These are phyloP conservation scores for Pichia phayaonensis DNA, from an alignment of 805 yeast species.

Conservation along the genomic window DNA sequence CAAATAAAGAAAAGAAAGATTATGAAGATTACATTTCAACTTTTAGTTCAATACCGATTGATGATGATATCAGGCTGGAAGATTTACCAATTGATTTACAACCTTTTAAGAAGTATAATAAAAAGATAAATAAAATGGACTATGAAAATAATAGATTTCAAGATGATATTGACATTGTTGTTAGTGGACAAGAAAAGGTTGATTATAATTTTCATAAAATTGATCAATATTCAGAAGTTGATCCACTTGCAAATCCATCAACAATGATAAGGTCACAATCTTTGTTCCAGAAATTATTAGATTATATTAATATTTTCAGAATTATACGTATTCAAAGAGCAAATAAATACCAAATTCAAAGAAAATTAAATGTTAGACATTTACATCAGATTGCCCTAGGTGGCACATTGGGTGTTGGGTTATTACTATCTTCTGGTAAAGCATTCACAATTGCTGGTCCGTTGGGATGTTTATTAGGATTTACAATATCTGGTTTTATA, in stretches of 20 bases:
- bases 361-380: constrained; percentile 58
- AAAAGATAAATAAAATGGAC: neutral
- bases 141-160: neutral
- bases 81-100: constrained; percentile 26
- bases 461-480: constrained; percentile 65
- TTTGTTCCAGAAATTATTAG: neutral
- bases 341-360: constrained; percentile 34
- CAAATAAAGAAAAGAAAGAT: constrained; percentile 4
- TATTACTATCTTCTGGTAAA: constrained; percentile 62
- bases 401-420: constrained; percentile 74
- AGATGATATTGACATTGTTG: constrained; percentile 21
- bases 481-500: constrained; percentile 52
- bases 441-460: constrained; percentile 73
- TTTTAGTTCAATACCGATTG: constrained; percentile 22
- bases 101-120: constrained; percentile 5
- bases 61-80: constrained; percentile 23
- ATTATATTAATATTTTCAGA: constrained; percentile 9
- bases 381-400: constrained; percentile 73
- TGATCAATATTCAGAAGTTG: constrained; percentile 10
- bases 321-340: constrained; percentile 11
- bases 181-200: constrained; percentile 24
- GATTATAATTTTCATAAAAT: constrained; percentile 24
- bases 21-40: constrained; percentile 3
- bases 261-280: neutral
- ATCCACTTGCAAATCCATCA: constrained; percentile 5